These are phyloP conservation scores for Arctium lappa DNA, from an alignment of 129 eudicot genomes.

Conservation along the genomic window DNA sequence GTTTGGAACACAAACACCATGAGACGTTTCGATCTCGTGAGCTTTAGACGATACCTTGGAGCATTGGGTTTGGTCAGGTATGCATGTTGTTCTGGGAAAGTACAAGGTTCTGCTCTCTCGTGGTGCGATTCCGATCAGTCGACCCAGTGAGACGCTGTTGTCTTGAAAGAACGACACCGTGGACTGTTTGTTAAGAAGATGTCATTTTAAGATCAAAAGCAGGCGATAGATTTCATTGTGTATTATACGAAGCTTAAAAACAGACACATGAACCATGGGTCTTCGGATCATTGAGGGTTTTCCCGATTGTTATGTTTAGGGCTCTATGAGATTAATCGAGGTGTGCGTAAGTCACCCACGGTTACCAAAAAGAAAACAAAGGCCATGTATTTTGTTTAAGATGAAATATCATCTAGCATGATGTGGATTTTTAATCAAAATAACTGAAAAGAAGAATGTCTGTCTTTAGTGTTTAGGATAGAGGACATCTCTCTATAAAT, in stretches of 20 bases:
- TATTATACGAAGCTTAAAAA: background rate
- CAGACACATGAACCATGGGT: background rate
- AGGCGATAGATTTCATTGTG: background rate
- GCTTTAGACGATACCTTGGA: conserved; percentile 8
- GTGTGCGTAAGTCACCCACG: background rate
- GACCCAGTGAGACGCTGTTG: conserved; percentile 66
- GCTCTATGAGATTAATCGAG: background rate
- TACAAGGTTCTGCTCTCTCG: conserved; percentile 41
- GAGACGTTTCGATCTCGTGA: conserved; percentile 19
- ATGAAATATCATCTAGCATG: background rate
- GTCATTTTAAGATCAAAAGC: background rate
- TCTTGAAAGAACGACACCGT: conserved; percentile 75
- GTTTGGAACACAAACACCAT: conserved; percentile 57
- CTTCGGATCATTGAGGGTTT: background rate
- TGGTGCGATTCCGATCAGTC: conserved; percentile 66
- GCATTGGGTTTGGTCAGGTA: conserved; percentile 11
- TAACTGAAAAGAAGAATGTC: background rate
- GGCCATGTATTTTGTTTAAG: background rate
- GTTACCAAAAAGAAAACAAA: background rate
- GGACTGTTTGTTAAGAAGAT: conserved; percentile 38
- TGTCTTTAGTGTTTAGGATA: background rate
- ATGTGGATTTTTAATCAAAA: background rate
- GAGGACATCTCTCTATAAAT: background rate
- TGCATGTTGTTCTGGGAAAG: conserved; percentile 25
- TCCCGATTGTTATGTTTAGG: too few relatives aligned